Conservation (phyloP, 2,329 filamentous ascomycete genomes). For the Microdochium nivale region DNA sequence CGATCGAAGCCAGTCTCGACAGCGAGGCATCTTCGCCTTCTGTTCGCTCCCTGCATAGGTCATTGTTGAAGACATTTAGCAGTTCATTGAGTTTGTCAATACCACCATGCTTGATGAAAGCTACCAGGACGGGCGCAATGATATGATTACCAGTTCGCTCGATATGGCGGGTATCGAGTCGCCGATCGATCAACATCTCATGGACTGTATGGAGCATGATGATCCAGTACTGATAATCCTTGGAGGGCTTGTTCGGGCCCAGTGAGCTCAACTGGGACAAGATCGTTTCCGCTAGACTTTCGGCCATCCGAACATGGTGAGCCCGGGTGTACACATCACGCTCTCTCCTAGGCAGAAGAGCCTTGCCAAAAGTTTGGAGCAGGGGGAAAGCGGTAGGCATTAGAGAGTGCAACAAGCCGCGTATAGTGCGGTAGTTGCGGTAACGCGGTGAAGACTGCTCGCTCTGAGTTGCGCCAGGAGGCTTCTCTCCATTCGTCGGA, state of each 20-base stretch:
- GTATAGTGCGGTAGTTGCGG: conserved; percentile 70
- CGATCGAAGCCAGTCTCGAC: conserved; percentile 41
- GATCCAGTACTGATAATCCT: conserved; percentile 74
- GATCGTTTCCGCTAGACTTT: conserved; percentile 62
- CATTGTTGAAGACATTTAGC: conserved; percentile 57
- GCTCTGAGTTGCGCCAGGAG: conserved; percentile 10
- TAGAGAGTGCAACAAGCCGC: conserved; percentile 69
- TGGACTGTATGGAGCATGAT: conserved; percentile 70
- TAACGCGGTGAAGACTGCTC: conserved; percentile 30
- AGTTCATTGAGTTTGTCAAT: conserved; percentile 66
- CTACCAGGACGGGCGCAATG: conserved; percentile 70
- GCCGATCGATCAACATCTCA: conserved; percentile 68
- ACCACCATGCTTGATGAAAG: conserved; percentile 77
- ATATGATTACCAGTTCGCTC: conserved; percentile 44
- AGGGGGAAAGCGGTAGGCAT: conserved; percentile 76
- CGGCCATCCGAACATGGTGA: conserved; percentile 46
- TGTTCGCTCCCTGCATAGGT: conserved; percentile 32
- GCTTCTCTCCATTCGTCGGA: conserved; percentile 6
- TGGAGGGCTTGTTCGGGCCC: conserved; percentile 37
- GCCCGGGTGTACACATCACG: conserved; percentile 52
- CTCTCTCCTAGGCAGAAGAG: conserved; percentile 66
- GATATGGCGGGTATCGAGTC: conserved; percentile 29
- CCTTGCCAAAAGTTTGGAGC: conserved; percentile 77
- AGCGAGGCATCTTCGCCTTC: conserved; percentile 35
- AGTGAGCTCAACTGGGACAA: conserved; percentile 54